phyloP scores from a whole-genome alignment of 179 eudicot genomes.

The Silene vulgaris region DNA sequence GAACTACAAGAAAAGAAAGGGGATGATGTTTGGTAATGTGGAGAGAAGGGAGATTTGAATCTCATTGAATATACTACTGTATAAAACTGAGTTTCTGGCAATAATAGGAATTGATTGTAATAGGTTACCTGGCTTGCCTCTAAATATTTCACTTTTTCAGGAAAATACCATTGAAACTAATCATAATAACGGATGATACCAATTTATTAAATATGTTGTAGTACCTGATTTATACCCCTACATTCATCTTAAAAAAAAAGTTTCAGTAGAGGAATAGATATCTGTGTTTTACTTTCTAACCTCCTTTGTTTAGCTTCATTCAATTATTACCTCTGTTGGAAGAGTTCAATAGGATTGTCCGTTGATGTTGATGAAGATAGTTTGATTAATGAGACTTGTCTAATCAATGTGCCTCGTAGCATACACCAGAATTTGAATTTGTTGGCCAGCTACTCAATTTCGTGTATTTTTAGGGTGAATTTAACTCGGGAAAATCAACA shows the following conservation, averaged over 20 bases:
- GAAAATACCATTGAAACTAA: neutral
- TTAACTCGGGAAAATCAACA: constrained; percentile 91
- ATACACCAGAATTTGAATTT: constrained; percentile 12
- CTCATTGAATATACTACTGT: neutral
- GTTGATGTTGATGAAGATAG: neutral
- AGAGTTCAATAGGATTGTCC: neutral
- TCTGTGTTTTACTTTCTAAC: neutral
- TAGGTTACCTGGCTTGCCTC: neutral
- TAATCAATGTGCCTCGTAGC: neutral
- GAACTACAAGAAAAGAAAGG: neutral
- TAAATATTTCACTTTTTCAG: constrained; percentile 4
- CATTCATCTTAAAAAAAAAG: neutral
- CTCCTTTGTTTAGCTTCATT: constrained; percentile 3
- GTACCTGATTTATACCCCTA: neutral
- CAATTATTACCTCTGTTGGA: neutral
- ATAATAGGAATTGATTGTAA: too few species aligned
- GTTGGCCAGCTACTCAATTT: constrained; percentile 1
- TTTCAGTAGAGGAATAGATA: neutral
- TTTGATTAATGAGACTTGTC: neutral
- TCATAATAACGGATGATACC: neutral
- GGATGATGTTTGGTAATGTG: neutral
- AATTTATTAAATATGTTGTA: neutral
- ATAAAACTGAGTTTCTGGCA: too few species aligned
- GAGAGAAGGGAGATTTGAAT: constrained; percentile 1
- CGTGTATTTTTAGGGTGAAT: constrained; percentile 67